Conservation (phyloP, 192 early-diverging fungal species). For the Linnemannia schmuckeri region DNA sequence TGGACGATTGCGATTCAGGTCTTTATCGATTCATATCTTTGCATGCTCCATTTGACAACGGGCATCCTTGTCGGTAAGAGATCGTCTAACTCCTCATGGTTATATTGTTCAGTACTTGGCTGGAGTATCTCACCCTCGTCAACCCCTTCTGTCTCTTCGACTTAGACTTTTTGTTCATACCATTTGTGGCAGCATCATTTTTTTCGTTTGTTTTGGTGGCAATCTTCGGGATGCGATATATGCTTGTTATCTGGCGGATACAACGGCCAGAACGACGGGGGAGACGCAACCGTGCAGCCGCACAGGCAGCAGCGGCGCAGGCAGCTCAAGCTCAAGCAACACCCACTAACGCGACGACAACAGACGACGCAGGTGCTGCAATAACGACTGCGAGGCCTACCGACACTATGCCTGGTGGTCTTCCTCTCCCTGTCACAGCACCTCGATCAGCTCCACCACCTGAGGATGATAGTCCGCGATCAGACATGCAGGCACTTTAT, state of each 20-base stretch:
- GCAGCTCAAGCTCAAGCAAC: constrained; percentile 17
- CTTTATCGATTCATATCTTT: constrained; percentile 75
- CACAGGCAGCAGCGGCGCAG: constrained; percentile 34
- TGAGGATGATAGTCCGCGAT: constrained; percentile 46
- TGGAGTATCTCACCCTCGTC: not conserved
- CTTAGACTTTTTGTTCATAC: constrained; percentile 64
- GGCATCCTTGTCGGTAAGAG: constrained; percentile 61
- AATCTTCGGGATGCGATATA: constrained; percentile 79
- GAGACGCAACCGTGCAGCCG: constrained; percentile 32
- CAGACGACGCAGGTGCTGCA: not conserved
- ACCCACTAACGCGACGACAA: not conserved
- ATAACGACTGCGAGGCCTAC: constrained; percentile 9
- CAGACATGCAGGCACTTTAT: constrained; percentile 65
- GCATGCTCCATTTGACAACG: constrained; percentile 71
- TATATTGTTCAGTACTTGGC: constrained; percentile 4
- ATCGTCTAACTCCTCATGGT: not conserved
- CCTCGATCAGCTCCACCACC: constrained; percentile 22
- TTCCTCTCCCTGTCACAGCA: constrained; percentile 48
- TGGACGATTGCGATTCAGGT: constrained; percentile 72
- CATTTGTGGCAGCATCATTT: constrained; percentile 71
- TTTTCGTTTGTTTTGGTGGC: constrained; percentile 76
- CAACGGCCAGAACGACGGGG: constrained; percentile 72
- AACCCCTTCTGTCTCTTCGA: not conserved
- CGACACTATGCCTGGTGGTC: constrained; percentile 44
- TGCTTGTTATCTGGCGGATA: constrained; percentile 76